These are phyloP conservation scores for Manihot esculenta DNA, from an alignment of 441 rosid species.

Conservation along the genomic window DNA sequence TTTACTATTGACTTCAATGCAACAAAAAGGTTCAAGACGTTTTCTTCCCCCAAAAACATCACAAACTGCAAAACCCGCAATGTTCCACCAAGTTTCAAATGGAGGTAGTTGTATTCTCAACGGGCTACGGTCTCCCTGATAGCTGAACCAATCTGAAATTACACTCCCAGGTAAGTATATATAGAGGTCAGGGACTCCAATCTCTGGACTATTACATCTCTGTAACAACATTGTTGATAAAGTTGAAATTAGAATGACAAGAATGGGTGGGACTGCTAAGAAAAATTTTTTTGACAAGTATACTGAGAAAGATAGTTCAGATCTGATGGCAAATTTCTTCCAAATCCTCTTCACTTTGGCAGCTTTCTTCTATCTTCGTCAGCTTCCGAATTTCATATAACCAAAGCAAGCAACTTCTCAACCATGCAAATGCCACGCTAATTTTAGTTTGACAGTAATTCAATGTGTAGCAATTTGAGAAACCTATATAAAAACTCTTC, in stretches of 20 bases:
- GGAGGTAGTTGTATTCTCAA: no score
- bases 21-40: no score
- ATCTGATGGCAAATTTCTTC: no score
- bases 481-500: neutral
- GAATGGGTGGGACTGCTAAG: no score
- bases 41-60: neutral
- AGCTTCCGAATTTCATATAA: neutral
- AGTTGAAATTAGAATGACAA: no score
- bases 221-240: neutral
- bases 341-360: no score
- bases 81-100: neutral
- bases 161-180: neutral
- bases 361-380: no score
- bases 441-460: neutral
- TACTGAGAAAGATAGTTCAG: no score
- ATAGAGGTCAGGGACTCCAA: neutral
- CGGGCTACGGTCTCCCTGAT: neutral
- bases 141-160: neutral
- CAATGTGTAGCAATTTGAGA: neutral
- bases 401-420: neutral
- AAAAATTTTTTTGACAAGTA: neutral
- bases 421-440: neutral
- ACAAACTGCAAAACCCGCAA: constrained; percentile 5
- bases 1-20: no score
- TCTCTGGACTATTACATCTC: neutral